These are phyloP conservation scores for Xylaria sp. DNA, from an alignment of 2,329 filamentous ascomycete genomes.

Conservation along the genomic window DNA sequence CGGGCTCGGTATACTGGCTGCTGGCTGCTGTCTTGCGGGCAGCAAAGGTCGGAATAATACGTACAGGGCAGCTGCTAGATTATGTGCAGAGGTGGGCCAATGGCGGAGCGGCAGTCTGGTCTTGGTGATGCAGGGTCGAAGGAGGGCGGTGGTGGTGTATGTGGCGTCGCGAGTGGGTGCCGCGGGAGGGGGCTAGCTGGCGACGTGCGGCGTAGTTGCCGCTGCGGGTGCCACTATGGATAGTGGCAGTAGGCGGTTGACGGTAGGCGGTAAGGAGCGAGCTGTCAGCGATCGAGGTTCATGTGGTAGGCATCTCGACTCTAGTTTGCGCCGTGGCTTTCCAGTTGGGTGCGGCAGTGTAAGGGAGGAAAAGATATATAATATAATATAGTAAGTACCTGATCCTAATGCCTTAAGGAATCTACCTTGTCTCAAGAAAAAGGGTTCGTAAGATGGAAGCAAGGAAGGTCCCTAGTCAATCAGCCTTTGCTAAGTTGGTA, in stretches of 20 bases:
- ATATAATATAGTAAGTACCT: background rate
- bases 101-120: conserved; percentile 11
- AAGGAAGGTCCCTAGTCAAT: background rate
- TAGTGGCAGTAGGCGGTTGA: background rate
- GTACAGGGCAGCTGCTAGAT: conserved; percentile 39
- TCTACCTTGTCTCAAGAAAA: background rate
- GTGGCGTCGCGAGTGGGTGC: background rate
- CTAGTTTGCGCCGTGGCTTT: background rate
- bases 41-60: conserved; percentile 45
- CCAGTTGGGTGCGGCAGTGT: background rate
- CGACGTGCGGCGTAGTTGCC: background rate
- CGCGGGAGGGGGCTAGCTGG: background rate
- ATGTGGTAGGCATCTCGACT: background rate
- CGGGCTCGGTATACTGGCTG: conserved; percentile 22
- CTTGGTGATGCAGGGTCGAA: conserved; percentile 17
- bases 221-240: background rate
- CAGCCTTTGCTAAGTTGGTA: background rate
- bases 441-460: background rate
- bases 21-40: conserved; percentile 6
- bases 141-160: background rate
- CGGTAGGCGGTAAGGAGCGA: background rate
- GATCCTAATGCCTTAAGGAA: background rate
- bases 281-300: background rate
- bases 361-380: background rate
- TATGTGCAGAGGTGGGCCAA: conserved; percentile 37